phyloP scores from a whole-genome alignment of 2,329 filamentous ascomycete species.

The Fusarium sp. region DNA sequence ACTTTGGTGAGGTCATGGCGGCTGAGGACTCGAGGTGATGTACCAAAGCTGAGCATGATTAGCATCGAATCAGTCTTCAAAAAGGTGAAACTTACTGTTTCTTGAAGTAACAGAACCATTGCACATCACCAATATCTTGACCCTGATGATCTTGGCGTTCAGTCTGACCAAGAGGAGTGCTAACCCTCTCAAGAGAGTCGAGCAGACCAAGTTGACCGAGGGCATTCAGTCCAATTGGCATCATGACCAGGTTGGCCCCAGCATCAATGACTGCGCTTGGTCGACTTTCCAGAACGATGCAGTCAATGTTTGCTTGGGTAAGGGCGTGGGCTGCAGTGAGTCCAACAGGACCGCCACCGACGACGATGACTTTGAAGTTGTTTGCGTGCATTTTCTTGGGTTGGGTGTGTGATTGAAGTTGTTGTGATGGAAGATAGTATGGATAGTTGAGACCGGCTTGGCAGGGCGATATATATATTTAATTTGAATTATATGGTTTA shows the following conservation, averaged over 20 bases:
- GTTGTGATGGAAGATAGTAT: background rate
- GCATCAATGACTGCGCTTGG: constrained; percentile 42
- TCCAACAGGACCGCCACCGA: constrained; percentile 44
- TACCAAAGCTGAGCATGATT: constrained; percentile 40
- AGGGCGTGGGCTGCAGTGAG: constrained; percentile 43
- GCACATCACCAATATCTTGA: constrained; percentile 35
- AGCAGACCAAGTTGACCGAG: constrained; percentile 48
- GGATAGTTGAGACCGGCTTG: background rate
- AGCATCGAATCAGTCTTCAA: background rate
- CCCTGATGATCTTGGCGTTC: constrained; percentile 43
- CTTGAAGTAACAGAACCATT: constrained; percentile 36
- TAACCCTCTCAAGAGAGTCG: constrained; percentile 30
- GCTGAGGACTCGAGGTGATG: constrained; percentile 44
- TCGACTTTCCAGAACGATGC: constrained; percentile 50
- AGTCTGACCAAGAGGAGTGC: constrained; percentile 36
- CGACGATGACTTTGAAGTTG: constrained; percentile 40
- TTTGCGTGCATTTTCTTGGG: background rate
- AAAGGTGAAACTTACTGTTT: constrained; percentile 35
- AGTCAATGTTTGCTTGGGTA: constrained; percentile 47
- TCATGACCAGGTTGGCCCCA: constrained; percentile 46
- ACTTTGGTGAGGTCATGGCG: constrained; percentile 47
- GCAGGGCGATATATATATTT: background rate
- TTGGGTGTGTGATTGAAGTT: background rate
- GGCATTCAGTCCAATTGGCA: constrained; percentile 42
- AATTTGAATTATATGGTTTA: too few relatives aligned